Conservation (phyloP, 2,329 filamentous ascomycete species). For the Fusarium succisae region DNA sequence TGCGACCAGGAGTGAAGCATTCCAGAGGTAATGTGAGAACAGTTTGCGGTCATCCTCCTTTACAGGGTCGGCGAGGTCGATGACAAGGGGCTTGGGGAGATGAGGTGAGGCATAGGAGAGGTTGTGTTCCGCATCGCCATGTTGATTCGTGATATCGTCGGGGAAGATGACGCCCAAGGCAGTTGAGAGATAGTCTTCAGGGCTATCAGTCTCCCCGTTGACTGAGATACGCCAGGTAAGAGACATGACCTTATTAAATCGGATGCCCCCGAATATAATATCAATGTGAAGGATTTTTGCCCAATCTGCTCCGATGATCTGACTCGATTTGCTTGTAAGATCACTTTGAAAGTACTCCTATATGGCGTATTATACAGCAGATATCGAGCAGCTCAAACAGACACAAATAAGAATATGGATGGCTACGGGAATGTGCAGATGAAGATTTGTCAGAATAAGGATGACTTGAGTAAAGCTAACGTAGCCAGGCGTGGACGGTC, state of each 20-base stretch:
- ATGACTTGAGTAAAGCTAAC: not conserved
- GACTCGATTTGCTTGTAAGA: not conserved
- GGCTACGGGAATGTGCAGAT: not conserved
- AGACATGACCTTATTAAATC: constrained; percentile 51
- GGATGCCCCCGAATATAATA: not conserved
- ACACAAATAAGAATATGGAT: not conserved
- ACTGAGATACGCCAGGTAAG: constrained; percentile 51
- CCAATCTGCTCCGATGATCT: not conserved
- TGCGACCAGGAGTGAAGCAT: constrained; percentile 66
- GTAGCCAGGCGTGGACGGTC: not conserved
- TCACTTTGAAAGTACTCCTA: not conserved
- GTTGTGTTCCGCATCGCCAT: constrained; percentile 68
- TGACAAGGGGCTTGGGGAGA: constrained; percentile 55
- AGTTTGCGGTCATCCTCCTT: constrained; percentile 65
- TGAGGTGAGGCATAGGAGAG: constrained; percentile 68
- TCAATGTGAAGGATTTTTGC: not conserved
- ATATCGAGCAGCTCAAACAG: not conserved
- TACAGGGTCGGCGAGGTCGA: constrained; percentile 59
- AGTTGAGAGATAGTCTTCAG: constrained; percentile 69
- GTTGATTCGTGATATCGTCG: constrained; percentile 72
- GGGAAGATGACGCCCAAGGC: constrained; percentile 72
- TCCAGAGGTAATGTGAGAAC: constrained; percentile 81
- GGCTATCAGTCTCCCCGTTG: constrained; percentile 39
- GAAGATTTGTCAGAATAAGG: not conserved
- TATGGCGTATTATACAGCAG: not conserved